Conservation (phyloP, 2,329 filamentous ascomycete genomes). For the Aspergillus caelatus region DNA sequence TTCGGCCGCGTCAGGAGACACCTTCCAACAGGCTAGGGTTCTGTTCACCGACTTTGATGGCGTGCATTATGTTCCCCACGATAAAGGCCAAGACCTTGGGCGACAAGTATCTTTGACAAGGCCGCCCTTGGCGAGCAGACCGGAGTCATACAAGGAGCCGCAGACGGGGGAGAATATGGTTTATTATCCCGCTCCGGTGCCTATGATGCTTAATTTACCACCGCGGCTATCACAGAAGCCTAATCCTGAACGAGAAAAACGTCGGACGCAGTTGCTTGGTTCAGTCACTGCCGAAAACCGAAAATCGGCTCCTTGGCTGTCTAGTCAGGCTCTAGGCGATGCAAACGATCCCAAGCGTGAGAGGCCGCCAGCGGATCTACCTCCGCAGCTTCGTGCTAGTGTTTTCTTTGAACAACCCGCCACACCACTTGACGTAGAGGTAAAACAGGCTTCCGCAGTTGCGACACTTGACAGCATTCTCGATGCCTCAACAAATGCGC, state of each 20-base stretch:
- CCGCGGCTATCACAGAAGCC: conserved; percentile 79
- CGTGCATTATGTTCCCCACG: conserved; percentile 46
- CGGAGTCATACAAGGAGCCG: conserved; percentile 42
- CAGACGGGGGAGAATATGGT: conserved; percentile 77
- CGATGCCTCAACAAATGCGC: conserved; percentile 83
- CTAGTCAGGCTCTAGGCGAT: conserved; percentile 24
- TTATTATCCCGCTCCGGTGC: conserved; percentile 93
- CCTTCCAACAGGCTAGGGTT: conserved; percentile 47
- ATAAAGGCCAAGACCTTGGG: conserved; percentile 26
- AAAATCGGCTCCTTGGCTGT: conserved; percentile 55
- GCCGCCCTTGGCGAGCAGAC: conserved; percentile 43
- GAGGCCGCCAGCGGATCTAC: conserved; percentile 58
- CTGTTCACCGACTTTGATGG: conserved; percentile 55
- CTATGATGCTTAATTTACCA: conserved; percentile 88
- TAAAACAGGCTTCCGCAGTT: conserved; percentile 78
- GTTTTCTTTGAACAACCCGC: conserved; percentile 80
- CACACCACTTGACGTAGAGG: conserved; percentile 56
- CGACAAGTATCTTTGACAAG: conserved; percentile 42
- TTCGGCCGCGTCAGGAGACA: conserved; percentile 49
- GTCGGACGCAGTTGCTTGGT: conserved; percentile 73
- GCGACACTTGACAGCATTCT: conserved; percentile 89
- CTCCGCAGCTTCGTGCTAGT: conserved; percentile 85
- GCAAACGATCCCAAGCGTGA: conserved; percentile 21
- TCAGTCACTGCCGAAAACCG: conserved; percentile 60
- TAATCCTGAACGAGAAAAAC: conserved; percentile 65